Percentiles rank a stretch among this genome's conserved stretches.
phyloP scores from a whole-genome alignment of 2,329 filamentous ascomycete species.

The Aspergillus spinulosporus region DNA sequence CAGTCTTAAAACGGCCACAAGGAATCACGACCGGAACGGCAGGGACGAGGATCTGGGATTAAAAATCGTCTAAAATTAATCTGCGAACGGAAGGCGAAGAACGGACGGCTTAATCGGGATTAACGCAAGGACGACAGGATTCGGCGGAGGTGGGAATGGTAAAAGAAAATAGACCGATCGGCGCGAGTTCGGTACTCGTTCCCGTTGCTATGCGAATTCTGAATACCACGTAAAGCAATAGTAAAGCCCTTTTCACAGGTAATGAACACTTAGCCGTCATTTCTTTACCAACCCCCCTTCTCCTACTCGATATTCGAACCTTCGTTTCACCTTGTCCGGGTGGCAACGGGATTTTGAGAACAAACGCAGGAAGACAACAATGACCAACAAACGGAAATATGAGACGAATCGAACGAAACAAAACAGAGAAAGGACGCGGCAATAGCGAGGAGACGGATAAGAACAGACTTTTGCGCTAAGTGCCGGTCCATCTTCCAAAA shows the following conservation, averaged over 20 bases:
- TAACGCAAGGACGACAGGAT: conserved; percentile 26
- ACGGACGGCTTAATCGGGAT: conserved; percentile 26
- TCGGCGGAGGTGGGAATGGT: conserved; percentile 20
- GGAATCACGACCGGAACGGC: conserved; percentile 17
- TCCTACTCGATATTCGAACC: conserved; percentile 13
- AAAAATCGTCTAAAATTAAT: conserved; percentile 27
- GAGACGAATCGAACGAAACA: background rate
- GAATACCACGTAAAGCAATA: conserved; percentile 26
- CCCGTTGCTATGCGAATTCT: conserved; percentile 33
- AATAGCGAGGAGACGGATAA: conserved; percentile 2
- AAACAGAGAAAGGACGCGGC: background rate
- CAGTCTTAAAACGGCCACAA: conserved; percentile 2
- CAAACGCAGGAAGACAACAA: conserved; percentile 6
- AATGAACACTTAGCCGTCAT: conserved; percentile 16
- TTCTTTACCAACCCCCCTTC: conserved; percentile 1
- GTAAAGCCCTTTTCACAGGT: conserved; percentile 9
- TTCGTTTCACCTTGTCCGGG: conserved; percentile 13
- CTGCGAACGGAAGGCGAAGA: conserved; percentile 25
- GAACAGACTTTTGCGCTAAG: conserved; percentile 3
- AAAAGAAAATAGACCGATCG: conserved; percentile 26
- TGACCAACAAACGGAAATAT: background rate
- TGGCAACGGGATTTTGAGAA: conserved; percentile 14
- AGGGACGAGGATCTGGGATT: conserved; percentile 20
- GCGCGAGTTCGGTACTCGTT: conserved; percentile 29
- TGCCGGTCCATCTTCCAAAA: conserved; percentile 3